phyloP scores from a whole-genome alignment of 2,329 filamentous ascomycete species.

The Diplodia sapinea region DNA sequence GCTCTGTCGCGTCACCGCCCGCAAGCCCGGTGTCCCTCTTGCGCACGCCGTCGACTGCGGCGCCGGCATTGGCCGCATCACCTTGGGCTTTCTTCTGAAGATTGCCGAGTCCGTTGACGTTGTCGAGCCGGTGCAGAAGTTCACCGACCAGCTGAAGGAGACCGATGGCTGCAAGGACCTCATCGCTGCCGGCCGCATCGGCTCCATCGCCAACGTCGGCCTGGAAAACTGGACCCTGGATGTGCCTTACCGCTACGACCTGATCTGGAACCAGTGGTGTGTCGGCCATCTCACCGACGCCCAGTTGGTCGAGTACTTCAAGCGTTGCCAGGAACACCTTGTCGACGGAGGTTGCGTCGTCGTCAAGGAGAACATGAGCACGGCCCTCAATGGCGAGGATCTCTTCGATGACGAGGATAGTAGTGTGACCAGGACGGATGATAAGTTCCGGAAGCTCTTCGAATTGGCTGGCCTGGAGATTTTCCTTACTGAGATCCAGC shows the following conservation, averaged over 20 bases:
- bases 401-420: slow-evolving; percentile 77
- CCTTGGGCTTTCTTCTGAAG: slow-evolving; percentile 73
- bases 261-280: slow-evolving; percentile 94
- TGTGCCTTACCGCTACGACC: slow-evolving; percentile 64
- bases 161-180: slow-evolving; percentile 43
- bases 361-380: slow-evolving; percentile 80
- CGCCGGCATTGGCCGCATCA: slow-evolving; percentile 81
- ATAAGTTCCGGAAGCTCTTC: slow-evolving; percentile 74
- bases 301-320: slow-evolving; percentile 72
- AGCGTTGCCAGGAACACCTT: slow-evolving; percentile 55
- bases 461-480: slow-evolving; percentile 70
- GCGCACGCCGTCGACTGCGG: slow-evolving; percentile 63
- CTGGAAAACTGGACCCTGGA: slow-evolving; percentile 70
- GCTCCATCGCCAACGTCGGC: slow-evolving; percentile 72
- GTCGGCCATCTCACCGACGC: slow-evolving; percentile 78
- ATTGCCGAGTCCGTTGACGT: slow-evolving; percentile 77
- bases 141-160: slow-evolving; percentile 67
- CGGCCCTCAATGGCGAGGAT: slow-evolving; percentile 61
- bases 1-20: slow-evolving; percentile 54
- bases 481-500: slow-evolving; percentile 73
- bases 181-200: slow-evolving; percentile 56
- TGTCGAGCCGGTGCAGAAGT: slow-evolving; percentile 83
- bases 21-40: slow-evolving; percentile 34
- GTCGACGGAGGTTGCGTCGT: slow-evolving; percentile 62
- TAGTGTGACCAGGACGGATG: slow-evolving; percentile 77